Evolutionary conservation across 805 yeast genomes (phyloP), one percentile per base, ranked within the genome.

Genomic region (Schwanniomyces occidentalis): DNA sequence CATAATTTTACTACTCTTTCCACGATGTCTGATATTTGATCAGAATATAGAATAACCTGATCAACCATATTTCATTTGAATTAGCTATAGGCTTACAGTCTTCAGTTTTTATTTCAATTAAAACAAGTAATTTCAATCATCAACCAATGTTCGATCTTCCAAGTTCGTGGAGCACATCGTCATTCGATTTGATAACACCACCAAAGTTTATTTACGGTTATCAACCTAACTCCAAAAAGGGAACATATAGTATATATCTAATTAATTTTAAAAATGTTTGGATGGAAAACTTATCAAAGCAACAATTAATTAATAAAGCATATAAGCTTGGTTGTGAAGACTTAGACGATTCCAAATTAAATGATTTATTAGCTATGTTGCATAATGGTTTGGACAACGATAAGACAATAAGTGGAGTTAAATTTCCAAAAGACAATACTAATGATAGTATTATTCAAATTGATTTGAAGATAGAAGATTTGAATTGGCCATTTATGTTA

Each of bases 191-290:
- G 3, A 12, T 34, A n/a, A 19, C 19, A 8, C 35, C 42, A 7
- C 26, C 23, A n/a, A 26, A 28, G 6, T 25, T 43, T 4, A 35
- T 49, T 8, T 49, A 41, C 27, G 59, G 59, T 3, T 35, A 42
- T 22, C 24, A 19, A 6, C 16, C 16, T 29, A 30, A 40, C 25
- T 14, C 24, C 6, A 16, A 35, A 3, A 16, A 23, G 9, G 24
- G 26, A 7, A 21, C 46, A 13, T 62, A 56, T 41, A 37, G 48
- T 4, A 31, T 62, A 8, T 56, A 51, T 29, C 29, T 57, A 22
- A 58, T 63, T 24, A 46, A 62, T 39, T 51, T 58, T 41, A 38
- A 19, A 10, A 34, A 38, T 20, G 62, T 58, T 22, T 63, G 65
- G 65, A 10, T 35, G 10, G 59, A 60, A 36, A 32, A 27, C 23